Evolutionary conservation across 495 filamentous ascomycete genomes (phyloP).

Genomic region (Acidomyces sp.): DNA sequence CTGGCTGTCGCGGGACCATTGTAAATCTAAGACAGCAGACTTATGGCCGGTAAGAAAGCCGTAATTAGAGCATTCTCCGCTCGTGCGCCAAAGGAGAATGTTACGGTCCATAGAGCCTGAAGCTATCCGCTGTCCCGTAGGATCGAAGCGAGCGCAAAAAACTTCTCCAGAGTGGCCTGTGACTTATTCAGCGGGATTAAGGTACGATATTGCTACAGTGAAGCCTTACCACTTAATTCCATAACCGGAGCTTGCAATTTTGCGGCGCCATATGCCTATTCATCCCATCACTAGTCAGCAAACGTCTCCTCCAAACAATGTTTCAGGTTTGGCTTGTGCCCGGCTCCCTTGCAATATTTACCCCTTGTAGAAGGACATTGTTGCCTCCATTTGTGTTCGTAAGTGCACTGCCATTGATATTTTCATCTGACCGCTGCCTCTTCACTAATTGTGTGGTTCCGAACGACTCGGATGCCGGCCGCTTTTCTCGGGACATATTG

Average conservation of each 20-base stretch:
- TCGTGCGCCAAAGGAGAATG: constrained; percentile 85
- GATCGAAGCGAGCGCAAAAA: constrained; percentile 83
- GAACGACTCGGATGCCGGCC: constrained; percentile 68
- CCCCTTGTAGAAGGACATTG: constrained; percentile 69
- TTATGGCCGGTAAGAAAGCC: constrained; percentile 75
- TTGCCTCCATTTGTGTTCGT: constrained; percentile 52
- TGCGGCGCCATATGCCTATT: constrained; percentile 53
- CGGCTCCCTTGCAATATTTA: constrained; percentile 36
- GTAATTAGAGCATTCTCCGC: constrained; percentile 87
- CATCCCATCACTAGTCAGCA: constrained; percentile 21
- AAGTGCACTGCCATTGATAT: constrained; percentile 49
- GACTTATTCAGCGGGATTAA: not conserved
- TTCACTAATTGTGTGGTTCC: constrained; percentile 75
- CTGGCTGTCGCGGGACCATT: constrained; percentile 90
- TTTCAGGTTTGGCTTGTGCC: constrained; percentile 19
- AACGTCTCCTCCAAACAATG: constrained; percentile 6
- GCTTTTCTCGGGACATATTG: constrained; percentile 76
- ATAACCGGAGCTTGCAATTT: constrained; percentile 84
- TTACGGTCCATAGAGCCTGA: constrained; percentile 91
- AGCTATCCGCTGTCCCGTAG: constrained; percentile 73
- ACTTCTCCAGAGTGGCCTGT: constrained; percentile 64
- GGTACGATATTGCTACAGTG: not conserved
- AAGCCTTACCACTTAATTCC: constrained; percentile 65
- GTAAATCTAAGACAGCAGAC: constrained; percentile 78
- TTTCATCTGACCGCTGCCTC: constrained; percentile 58